Base-by-base conservation (phyloP, 345 rosid species). In the Carallia brachiata region DNA sequence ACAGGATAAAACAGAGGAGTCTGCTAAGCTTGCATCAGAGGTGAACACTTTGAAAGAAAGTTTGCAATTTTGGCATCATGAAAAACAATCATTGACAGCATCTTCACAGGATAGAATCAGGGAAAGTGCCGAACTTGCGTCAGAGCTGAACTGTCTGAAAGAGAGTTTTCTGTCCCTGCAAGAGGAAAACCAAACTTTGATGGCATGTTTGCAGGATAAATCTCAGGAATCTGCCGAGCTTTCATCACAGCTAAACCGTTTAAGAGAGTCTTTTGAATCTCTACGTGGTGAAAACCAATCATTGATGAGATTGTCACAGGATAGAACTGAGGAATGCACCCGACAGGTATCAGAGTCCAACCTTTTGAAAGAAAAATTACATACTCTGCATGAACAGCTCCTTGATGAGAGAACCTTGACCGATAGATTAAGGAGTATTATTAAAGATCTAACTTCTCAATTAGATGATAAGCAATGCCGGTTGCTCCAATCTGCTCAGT, bases 401-500 rank as follows among this genome's bases (percentile, higher is more conserved):
- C 63, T 62, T 47, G 67, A 68, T 32, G 97, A 88, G 82, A 86
- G 77, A 88, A 79, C 80, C 74, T 74, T 75, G 75, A 80, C 76
- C 69, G 70, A 68, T 18, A 72, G 81, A 52, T 66, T 80, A 55
- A 88, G 89, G 78, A 83, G 61, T 58, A 76, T 56, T 68, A 52
- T 90, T 59, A 36, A 75, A 32, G 86, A 84, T 54, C 84, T 88
- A 73, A 83, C 83, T 37, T 84, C 89, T 17, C 84, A 87, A 78
- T 76, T 89, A 74, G 70, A 73, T 36, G 81, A 70, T 61, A 86
- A 86, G 81, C 80, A 82, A 63, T 67, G 70, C 68, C 87, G 81
- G 73, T 79, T 88, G 70, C 70, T 81, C 68, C 78, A 79, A 67
- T 77, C 83, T 81, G 83, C 81, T 27, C 77, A 80, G 73, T 86